Evolutionary conservation across 176 grass and related monocot genomes (phyloP).

Genomic region (Phyllostachys edulis): DNA sequence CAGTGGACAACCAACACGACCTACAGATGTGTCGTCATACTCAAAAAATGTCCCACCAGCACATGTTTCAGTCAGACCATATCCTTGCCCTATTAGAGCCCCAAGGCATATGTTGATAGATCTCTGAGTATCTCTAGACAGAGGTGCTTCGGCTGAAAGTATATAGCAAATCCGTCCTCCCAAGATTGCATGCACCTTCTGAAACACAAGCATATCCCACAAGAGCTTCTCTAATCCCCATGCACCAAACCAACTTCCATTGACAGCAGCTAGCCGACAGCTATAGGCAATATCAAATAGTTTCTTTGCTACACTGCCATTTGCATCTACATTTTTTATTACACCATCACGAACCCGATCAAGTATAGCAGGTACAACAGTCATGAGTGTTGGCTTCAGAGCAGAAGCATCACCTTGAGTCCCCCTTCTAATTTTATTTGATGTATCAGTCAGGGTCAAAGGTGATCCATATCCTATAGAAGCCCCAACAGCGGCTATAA

Average conservation of each 20-base stretch:
- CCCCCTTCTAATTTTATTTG: slow-evolving; percentile 88
- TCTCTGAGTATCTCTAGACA: slow-evolving; percentile 87
- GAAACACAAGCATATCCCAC: slow-evolving; percentile 90
- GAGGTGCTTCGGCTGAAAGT: slow-evolving; percentile 87
- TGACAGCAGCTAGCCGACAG: slow-evolving; percentile 67
- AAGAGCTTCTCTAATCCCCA: slow-evolving; percentile 83
- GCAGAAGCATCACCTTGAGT: slow-evolving; percentile 91
- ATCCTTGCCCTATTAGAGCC: slow-evolving; percentile 93
- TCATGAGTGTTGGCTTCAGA: slow-evolving; percentile 84
- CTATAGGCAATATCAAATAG: slow-evolving; percentile 72
- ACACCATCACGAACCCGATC: slow-evolving; percentile 90
- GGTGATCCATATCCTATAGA: slow-evolving; percentile 93
- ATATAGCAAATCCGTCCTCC: slow-evolving; percentile 82
- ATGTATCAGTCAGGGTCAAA: slow-evolving; percentile 91
- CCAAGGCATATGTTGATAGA: slow-evolving; percentile 98
- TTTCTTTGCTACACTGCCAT: slow-evolving; percentile 78
- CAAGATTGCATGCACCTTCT: slow-evolving; percentile 73
- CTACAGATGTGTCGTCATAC: slow-evolving; percentile 86
- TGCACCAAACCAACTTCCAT: slow-evolving; percentile 93
- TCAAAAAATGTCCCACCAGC: slow-evolving; percentile 93
- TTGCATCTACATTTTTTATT: slow-evolving; percentile 86
- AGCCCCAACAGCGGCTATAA: slow-evolving; percentile 72
- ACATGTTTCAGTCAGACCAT: slow-evolving; percentile 98
- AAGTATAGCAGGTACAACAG: slow-evolving; percentile 90
- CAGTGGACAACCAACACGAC: slow-evolving; percentile 85